Conservation (phyloP, 495 filamentous ascomycete genomes). For the Penicillium goetzii region DNA sequence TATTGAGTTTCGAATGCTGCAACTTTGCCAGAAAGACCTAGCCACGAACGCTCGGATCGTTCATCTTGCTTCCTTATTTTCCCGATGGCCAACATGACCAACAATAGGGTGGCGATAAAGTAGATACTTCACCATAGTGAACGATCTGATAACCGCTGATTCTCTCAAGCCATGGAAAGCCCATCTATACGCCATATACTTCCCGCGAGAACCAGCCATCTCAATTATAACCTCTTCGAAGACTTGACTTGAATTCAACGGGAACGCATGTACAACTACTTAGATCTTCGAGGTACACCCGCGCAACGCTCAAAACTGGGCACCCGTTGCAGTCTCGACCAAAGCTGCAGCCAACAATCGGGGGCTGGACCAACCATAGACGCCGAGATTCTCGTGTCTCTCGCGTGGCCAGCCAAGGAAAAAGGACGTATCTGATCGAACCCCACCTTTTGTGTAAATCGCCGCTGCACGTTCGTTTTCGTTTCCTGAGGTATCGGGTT, state of each 20-base stretch:
- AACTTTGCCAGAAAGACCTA: constrained; percentile 15
- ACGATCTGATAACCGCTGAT: not conserved
- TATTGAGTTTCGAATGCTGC: constrained; percentile 18
- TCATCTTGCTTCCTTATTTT: constrained; percentile 24
- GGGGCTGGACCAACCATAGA: constrained; percentile 27
- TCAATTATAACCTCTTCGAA: not conserved
- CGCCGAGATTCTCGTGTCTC: constrained; percentile 17
- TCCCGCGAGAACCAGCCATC: not conserved
- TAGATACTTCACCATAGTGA: not conserved
- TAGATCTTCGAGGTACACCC: constrained; percentile 17
- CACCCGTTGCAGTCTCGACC: constrained; percentile 30
- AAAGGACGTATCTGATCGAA: constrained; percentile 22
- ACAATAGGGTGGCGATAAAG: constrained; percentile 11
- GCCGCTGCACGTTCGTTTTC: constrained; percentile 29
- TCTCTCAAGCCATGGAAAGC: not conserved
- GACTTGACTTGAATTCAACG: not conserved
- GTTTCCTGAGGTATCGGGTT: constrained; percentile 21
- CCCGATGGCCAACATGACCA: constrained; percentile 18
- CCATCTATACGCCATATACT: not conserved
- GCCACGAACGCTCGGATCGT: constrained; percentile 20
- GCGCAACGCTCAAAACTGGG: constrained; percentile 12
- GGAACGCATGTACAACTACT: constrained; percentile 13
- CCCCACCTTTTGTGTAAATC: constrained; percentile 28
- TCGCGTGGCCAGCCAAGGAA: constrained; percentile 35
- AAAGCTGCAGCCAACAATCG: constrained; percentile 23